These are phyloP conservation scores for Erythrophleum ivorense DNA, from an alignment of 331 rosid species.

Conservation along the genomic window DNA sequence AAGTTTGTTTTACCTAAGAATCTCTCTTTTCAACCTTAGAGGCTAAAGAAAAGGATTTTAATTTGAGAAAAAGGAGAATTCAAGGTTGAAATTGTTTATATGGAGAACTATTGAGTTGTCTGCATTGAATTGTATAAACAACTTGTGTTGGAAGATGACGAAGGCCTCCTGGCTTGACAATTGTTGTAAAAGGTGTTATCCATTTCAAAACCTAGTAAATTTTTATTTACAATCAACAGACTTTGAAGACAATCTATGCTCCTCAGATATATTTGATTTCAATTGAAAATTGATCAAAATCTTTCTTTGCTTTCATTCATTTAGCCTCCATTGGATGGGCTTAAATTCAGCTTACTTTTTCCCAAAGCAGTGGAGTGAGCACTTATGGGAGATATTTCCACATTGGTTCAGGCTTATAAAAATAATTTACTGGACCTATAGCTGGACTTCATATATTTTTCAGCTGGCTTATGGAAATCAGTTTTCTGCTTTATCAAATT, in stretches of 20 bases:
- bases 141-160: neutral
- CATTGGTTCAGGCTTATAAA: slow-evolving; percentile 11
- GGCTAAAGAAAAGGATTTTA: neutral
- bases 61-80: neutral
- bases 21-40: neutral
- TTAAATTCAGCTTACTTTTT: slow-evolving; percentile 25
- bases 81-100: neutral
- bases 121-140: neutral
- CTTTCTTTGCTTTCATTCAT: slow-evolving; percentile 19
- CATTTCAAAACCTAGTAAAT: neutral
- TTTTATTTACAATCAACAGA: neutral
- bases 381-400: neutral
- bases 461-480: slow-evolving; percentile 16
- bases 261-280: neutral
- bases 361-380: slow-evolving; percentile 5
- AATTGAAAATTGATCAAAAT: neutral
- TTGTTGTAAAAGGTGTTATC: neutral
- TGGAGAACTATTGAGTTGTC: neutral
- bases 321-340: slow-evolving; percentile 5
- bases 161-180: neutral
- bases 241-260: neutral
- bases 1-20: neutral
- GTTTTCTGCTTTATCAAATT: neutral
- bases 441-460: slow-evolving; percentile 13
- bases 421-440: neutral